Base-by-base conservation (phyloP, 768 basidiomycete genomes). In the Hypholoma sublateritium region DNA sequence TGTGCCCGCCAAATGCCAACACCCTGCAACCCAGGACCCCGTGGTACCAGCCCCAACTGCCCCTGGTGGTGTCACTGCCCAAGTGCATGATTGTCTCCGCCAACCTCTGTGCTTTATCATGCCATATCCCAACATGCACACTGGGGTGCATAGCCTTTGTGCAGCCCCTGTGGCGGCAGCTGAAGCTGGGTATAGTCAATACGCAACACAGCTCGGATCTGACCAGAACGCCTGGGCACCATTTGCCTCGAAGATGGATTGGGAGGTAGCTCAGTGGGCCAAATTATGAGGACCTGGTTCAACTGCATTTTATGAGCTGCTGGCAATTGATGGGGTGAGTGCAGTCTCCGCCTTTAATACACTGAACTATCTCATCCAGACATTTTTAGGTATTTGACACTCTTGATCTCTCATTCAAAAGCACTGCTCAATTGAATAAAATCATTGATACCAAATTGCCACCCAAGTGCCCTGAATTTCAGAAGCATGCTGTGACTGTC, bases 391-490 rank as follows among this genome's bases (percentile, higher is more conserved):
- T 72, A n/a, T 14, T 24, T 3, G 70, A 74, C 6, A 35, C 39
- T 25, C 63, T 72, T n/a, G 58, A 62, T 4, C 50, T 74, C 17
- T 66, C 67, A 11, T 70, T 60, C 60, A 59, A 68, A 35, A 68
- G 62, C 45, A 49, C 64, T 4, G 36, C 58, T 9, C 55, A 69
- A 32, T 63, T 73, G 1, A 71, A 74, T 49, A 61, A 61, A 13
- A 62, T 69, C 2, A 72, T 72, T 42, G 67, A 74, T 50, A 9
- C 52, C 6, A 2, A 58, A 1, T 56, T 74, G 2, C 71, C 72
- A 3, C 28, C 46, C 13, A 21, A 17, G 0, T 56, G 66, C 0
- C 74, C 70, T 0, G 34, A 35, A 0, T 78, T 77, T 46, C 13
- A 58, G 9, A 52, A 66, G 0, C 45, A 64, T 8, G 64, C 71